A percentile compares a stretch with the other conserved stretches of the same genome.
phyloP scores from a whole-genome alignment of 2,329 filamentous ascomycete species.

The Talaromyces amestolkiae region DNA sequence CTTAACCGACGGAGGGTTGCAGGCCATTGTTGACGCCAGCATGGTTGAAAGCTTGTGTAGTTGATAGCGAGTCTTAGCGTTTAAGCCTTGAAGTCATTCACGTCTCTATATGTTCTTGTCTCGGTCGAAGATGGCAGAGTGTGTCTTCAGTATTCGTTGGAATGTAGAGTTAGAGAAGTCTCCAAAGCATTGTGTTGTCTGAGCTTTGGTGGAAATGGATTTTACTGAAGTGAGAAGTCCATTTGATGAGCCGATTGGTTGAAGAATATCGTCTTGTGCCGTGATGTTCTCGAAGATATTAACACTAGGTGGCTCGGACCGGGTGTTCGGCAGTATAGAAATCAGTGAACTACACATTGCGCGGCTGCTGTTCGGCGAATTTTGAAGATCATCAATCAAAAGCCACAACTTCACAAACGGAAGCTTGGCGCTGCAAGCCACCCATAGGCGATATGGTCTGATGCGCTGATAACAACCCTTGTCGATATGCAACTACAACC shows the following conservation, averaged over 20 bases:
- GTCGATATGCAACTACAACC: conserved; percentile 1
- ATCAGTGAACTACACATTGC: too few species aligned
- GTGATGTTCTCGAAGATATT: neutral
- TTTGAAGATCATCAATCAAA: neutral
- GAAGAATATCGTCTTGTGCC: neutral
- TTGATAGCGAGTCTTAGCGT: conserved; percentile 5
- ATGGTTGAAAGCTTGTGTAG: neutral
- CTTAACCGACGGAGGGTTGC: conserved; percentile 3
- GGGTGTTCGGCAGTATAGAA: neutral
- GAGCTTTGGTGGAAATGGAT: conserved; percentile 8
- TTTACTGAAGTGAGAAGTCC: neutral
- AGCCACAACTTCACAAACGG: neutral
- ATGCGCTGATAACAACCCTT: conserved; percentile 9
- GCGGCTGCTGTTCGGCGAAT: too few species aligned
- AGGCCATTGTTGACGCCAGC: neutral
- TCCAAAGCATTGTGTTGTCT: conserved; percentile 6
- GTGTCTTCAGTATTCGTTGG: neutral
- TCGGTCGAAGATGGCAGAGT: neutral
- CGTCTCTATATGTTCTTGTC: neutral
- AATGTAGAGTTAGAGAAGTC: conserved; percentile 6
- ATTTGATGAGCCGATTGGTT: conserved; percentile 8
- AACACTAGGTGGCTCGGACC: neutral
- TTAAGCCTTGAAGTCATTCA: neutral
- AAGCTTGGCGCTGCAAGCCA: conserved; percentile 8
- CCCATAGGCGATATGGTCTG: conserved; percentile 1